Conservation (phyloP, 2,329 filamentous ascomycete genomes). For the Colletotrichum plurivorum region DNA sequence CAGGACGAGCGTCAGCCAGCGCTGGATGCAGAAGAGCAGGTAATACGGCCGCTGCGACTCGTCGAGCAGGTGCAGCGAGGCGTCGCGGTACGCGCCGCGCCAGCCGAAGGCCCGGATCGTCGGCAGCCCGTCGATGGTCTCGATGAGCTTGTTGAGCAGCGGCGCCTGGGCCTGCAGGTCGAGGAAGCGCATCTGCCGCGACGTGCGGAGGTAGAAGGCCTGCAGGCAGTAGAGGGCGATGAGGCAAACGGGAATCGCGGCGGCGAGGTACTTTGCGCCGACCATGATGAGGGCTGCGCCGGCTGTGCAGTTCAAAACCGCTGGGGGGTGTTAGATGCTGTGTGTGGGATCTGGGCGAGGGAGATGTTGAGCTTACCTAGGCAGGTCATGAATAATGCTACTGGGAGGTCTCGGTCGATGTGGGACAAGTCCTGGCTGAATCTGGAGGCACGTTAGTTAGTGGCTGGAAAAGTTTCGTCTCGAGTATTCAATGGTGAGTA, state of each 20-base stretch:
- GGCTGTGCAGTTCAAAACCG: slow-evolving; percentile 8
- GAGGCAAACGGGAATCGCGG: slow-evolving; percentile 58
- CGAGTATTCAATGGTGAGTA: neutral
- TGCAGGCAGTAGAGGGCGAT: slow-evolving; percentile 46
- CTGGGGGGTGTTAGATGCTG: neutral
- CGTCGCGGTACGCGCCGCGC: slow-evolving; percentile 24
- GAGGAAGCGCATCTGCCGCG: slow-evolving; percentile 68
- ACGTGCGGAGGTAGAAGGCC: slow-evolving; percentile 61
- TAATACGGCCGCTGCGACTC: slow-evolving; percentile 51
- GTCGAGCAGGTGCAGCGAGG: slow-evolving; percentile 34
- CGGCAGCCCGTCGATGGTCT: slow-evolving; percentile 50
- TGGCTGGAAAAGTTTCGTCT: neutral
- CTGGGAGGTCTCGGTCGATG: slow-evolving; percentile 44
- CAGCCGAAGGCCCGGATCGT: slow-evolving; percentile 49
- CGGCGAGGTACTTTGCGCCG: slow-evolving; percentile 60
- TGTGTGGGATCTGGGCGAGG: accelerated
- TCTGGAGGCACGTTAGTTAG: neutral
- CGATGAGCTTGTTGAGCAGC: slow-evolving; percentile 58
- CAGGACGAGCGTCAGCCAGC: slow-evolving; percentile 64
- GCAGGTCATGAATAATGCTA: slow-evolving; percentile 24
- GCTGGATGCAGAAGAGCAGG: slow-evolving; percentile 62
- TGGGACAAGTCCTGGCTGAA: slow-evolving; percentile 48
- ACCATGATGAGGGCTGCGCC: slow-evolving; percentile 56
- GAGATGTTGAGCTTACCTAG: neutral
- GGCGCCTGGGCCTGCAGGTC: slow-evolving; percentile 68